These are phyloP conservation scores for Amanita phalloides DNA, from an alignment of 768 basidiomycete species.

Conservation along the genomic window DNA sequence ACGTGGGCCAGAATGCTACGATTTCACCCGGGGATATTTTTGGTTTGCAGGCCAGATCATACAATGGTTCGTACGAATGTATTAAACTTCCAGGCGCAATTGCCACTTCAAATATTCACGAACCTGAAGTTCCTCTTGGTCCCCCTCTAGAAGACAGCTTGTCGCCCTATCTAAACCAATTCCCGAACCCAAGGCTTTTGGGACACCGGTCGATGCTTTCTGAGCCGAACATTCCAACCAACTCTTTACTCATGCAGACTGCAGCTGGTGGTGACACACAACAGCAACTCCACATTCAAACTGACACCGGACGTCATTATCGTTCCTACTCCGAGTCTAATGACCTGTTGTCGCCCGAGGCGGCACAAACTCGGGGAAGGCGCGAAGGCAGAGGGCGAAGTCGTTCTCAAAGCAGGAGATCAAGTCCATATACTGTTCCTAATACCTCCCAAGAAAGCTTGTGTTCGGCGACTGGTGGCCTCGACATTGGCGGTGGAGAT, in stretches of 20 bases:
- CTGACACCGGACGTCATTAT: neutral
- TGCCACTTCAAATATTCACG: neutral
- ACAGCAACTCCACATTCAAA: neutral
- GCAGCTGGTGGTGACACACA: neutral
- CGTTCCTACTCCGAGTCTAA: neutral
- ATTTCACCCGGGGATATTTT: neutral
- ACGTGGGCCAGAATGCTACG: neutral
- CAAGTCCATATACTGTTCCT: neutral
- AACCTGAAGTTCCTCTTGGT: neutral
- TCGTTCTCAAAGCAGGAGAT: constrained; percentile 2
- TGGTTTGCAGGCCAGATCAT: neutral
- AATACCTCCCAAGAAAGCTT: constrained; percentile 1
- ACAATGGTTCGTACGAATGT: constrained; percentile 2
- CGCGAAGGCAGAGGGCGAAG: neutral
- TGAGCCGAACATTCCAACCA: neutral
- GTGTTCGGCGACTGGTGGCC: neutral
- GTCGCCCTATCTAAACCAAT: neutral
- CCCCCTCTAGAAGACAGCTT: neutral
- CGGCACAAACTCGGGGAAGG: constrained; percentile 1
- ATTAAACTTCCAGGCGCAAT: neutral
- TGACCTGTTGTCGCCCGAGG: constrained; percentile 3
- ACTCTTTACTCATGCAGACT: neutral
- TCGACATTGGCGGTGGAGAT: neutral
- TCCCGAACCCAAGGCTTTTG: neutral
- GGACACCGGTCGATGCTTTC: constrained; percentile 1